Percentiles rank a stretch among this genome's conserved stretches.
These are phyloP conservation scores for Sporobolomyces phaffii DNA, from an alignment of 768 basidiomycete genomes.

Conservation along the genomic window DNA sequence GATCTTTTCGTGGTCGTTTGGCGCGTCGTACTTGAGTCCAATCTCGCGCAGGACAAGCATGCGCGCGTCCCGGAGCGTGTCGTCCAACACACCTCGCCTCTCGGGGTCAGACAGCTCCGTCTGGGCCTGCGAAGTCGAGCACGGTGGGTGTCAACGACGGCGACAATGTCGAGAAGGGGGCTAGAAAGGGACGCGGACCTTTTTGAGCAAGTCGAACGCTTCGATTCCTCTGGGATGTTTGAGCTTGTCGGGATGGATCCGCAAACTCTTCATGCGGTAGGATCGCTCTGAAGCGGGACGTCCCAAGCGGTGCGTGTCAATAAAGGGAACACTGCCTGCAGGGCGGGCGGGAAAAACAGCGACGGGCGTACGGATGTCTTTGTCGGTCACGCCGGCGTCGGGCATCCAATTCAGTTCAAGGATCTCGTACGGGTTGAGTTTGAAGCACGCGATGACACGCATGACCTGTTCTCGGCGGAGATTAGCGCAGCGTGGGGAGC, in stretches of 20 bases:
- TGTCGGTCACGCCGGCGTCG: conserved; percentile 51
- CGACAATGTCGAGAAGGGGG: conserved; percentile 8
- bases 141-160: not conserved
- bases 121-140: conserved; percentile 59
- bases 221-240: conserved; percentile 63
- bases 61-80: conserved; percentile 64
- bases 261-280: conserved; percentile 49
- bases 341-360: not conserved
- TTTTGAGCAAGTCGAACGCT: conserved; percentile 89
- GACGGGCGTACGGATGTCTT: conserved; percentile 59
- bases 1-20: conserved; percentile 59
- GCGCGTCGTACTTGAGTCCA: conserved; percentile 57
- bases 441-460: conserved; percentile 88
- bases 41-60: conserved; percentile 56
- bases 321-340: not conserved
- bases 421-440: conserved; percentile 94
- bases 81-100: conserved; percentile 53
- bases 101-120: conserved; percentile 56
- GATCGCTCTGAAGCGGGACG: too few relatives aligned
- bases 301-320: too few relatives aligned
- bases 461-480: conserved; percentile 3
- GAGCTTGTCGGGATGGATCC: conserved; percentile 98
- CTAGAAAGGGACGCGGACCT: conserved; percentile 53
- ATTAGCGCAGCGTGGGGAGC: not conserved
- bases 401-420: conserved; percentile 67